These are phyloP conservation scores for Citrus cavaleriei DNA, from an alignment of 345 rosid species.

Conservation along the genomic window DNA sequence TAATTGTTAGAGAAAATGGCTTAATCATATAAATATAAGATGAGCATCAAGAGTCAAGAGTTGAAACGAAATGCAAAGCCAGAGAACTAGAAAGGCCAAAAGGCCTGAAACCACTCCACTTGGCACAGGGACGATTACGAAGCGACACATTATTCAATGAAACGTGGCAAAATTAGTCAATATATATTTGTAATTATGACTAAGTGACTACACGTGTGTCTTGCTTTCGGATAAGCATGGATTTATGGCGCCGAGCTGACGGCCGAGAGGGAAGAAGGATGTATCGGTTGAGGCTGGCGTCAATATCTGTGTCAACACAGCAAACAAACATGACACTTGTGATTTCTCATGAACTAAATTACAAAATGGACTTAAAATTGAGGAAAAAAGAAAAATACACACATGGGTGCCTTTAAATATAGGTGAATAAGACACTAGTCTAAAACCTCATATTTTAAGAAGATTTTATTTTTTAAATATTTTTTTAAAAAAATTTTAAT, in stretches of 20 bases:
- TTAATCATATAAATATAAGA: too few relatives aligned
- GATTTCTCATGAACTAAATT: neutral
- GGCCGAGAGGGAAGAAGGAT: neutral
- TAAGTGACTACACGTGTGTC: constrained; percentile 5
- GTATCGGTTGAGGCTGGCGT: neutral
- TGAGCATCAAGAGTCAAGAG: neutral
- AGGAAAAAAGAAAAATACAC: too few relatives aligned
- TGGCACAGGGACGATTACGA: neutral
- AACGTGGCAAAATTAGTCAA: neutral
- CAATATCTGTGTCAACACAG: neutral
- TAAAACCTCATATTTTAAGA: too few relatives aligned
- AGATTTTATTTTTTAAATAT: too few relatives aligned
- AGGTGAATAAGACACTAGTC: fast-evolving
- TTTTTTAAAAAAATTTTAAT: too few relatives aligned
- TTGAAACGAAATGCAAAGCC: neutral
- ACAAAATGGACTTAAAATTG: too few relatives aligned
- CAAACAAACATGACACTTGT: neutral
- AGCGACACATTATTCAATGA: neutral
- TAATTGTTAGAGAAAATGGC: too few relatives aligned
- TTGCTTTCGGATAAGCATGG: constrained; percentile 25
- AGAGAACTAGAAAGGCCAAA: neutral
- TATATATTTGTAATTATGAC: neutral
- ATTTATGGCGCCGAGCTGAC: neutral
- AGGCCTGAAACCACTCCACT: neutral
- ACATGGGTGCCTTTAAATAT: too few relatives aligned